Base-by-base conservation (phyloP, 176 grass and related monocot genomes). In the Metroxylon sagu region DNA sequence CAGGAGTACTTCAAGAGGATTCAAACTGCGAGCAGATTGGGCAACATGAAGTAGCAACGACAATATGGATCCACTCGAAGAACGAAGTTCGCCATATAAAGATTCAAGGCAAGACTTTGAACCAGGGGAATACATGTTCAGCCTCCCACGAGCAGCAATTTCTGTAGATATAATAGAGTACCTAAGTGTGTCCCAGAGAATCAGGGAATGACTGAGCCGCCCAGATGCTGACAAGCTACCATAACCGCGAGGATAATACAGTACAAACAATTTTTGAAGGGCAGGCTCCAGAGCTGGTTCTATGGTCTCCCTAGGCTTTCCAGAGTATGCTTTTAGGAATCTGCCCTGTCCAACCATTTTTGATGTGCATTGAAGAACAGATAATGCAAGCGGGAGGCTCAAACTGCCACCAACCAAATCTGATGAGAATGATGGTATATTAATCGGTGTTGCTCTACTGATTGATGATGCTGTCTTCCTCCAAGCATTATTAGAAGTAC, bases 41-140 rank as follows among this genome's bases (percentile, higher is more conserved):
- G 94, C 85, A 79, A 79, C 82, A 78, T 68, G 76, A 57, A 92
- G 81, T 17, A 99, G 35, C 19, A 93, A 70, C 26, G 82, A 85
- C 70, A 92, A 73, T 80, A 93, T 86, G 77, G 89, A 99, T 54
- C 88, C 88, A 81, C 79, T 99, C 43, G 88, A 93, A 79, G 94
- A 89, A 78, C 81, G 88, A 43, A 99, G 62, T 65, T 99, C 94
- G 10, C 60, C 66, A 62, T 68, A 53, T 71, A 99, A 60, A 56
- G 84, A 79, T 70, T 83, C 76, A 63, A 93, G 43, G 61, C 84
- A 89, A 70, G 74, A 77, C 25, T 78, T 80, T 0, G 76, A 66
- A 57, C 71, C 70, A 69, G 43, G 3, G 70, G 69, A 80, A 70
- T 67, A 57, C 57, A 10, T 70, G 65, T 80, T 31, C 71, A 81